Base-by-base conservation (phyloP, 176 grass and related monocot species). In the Avena sativa region DNA sequence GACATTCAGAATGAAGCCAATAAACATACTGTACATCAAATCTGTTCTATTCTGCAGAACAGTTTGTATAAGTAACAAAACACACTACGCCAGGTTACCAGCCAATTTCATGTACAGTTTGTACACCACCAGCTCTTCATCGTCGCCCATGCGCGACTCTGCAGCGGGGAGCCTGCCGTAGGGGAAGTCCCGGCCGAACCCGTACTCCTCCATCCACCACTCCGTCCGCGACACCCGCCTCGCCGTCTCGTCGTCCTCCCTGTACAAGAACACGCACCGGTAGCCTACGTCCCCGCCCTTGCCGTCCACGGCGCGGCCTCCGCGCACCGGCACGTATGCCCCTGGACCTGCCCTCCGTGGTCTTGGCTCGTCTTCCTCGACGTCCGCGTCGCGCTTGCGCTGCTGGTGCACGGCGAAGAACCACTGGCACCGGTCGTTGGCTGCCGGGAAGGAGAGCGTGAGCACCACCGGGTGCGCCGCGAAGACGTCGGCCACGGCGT, bases 171-270 rank as follows among this genome's bases (percentile, higher is more conserved):
- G 70, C 25, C 44, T 20, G 2, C 16, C 6, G n/a, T 44, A 80
- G 48, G 69, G 69, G 76, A 91, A 85, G 20, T 60, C 38, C 59
- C 8, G 26, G 11, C 85, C 38, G 85, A 91, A 81, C 4, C 38
- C 60, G 51, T 68, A 88, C 6, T 91, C 75, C 68, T 84, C 85
- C 89, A 91, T 84, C 85, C 67, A 80, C 81, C 85, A 91, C 81
- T 38, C 76, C 19, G 85, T 81, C 65, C 9, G 58, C 36, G 81
- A 72, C 81, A 47, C 20, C 8, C 59, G 67, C 74, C 75, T 79
- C 67, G 0, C 23, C 67, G 26, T 38, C 17, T 34, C 58, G 64
- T 87, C 78, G 44, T 86, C 84, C 19, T 90, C 84, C 60, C 79
- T 4, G 50, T 91, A 91, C 89, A 51, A 32, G 75, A 84, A 75